A percentile compares a stretch with the other conserved stretches of the same genome.
These are phyloP conservation scores for Calocybe gangraenosa DNA, from an alignment of 768 basidiomycete species.

Conservation along the genomic window DNA sequence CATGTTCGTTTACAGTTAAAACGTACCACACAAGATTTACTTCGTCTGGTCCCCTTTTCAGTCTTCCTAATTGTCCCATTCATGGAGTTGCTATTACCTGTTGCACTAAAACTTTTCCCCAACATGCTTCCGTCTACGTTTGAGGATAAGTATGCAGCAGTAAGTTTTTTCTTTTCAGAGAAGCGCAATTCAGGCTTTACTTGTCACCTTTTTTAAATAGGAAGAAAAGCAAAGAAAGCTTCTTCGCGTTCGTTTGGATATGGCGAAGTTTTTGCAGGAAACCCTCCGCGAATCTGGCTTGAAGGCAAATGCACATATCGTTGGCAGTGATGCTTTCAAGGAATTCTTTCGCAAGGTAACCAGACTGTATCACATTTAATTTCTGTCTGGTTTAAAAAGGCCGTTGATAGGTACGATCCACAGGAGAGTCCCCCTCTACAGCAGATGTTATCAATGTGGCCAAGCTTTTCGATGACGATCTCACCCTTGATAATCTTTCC, in stretches of 20 bases:
- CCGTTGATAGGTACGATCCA: conserved; percentile 93
- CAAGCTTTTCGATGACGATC: conserved; percentile 94
- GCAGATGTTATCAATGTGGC: conserved; percentile 92
- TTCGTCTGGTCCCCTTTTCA: conserved; percentile 92
- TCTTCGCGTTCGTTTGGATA: conserved; percentile 90
- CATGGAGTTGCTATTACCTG: conserved; percentile 96
- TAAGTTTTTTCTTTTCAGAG: conserved; percentile 28
- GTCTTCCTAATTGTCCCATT: conserved; percentile 96
- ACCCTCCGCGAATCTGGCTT: conserved; percentile 92
- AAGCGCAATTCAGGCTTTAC: background rate
- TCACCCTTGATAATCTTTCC: conserved; percentile 96
- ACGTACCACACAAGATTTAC: conserved; percentile 89
- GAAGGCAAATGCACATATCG: conserved; percentile 89
- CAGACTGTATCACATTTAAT: too few species aligned
- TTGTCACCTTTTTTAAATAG: conserved; percentile 32
- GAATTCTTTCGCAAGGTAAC: conserved; percentile 95
- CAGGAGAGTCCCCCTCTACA: conserved; percentile 89
- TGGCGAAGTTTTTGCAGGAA: conserved; percentile 99
- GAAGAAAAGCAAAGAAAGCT: conserved; percentile 97
- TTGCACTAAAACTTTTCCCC: conserved; percentile 95
- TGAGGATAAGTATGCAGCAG: conserved; percentile 94
- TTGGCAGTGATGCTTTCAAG: conserved; percentile 94
- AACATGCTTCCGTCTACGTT: conserved; percentile 99
- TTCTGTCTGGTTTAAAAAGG: too few species aligned
- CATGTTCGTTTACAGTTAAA: conserved; percentile 57